These are phyloP conservation scores for Turnera subulata DNA, from an alignment of 345 rosid genomes.

Conservation along the genomic window DNA sequence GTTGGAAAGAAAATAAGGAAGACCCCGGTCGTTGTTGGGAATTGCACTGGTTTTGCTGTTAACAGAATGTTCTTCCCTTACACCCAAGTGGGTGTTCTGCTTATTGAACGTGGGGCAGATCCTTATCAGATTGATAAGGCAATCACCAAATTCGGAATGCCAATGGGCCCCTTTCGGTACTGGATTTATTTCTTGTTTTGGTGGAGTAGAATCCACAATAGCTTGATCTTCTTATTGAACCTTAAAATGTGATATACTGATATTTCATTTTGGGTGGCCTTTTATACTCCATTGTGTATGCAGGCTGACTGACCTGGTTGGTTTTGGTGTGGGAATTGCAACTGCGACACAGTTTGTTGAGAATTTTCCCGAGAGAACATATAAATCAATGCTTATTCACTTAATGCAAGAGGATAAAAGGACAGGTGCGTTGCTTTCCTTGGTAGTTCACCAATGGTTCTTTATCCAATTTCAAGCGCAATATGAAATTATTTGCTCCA, in stretches of 20 bases:
- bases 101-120: slow-evolving; percentile 81
- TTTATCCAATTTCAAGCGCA: background rate
- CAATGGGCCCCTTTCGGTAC: slow-evolving; percentile 98
- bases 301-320: slow-evolving; percentile 87
- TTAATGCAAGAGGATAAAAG: slow-evolving; percentile 91
- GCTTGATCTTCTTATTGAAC: background rate
- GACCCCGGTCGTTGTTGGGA: slow-evolving; percentile 92
- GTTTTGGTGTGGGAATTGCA: slow-evolving; percentile 89
- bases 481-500: background rate
- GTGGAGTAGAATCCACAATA: slow-evolving; percentile 1
- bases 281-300: slow-evolving; percentile 14
- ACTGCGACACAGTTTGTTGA: slow-evolving; percentile 70
- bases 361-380: slow-evolving; percentile 75
- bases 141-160: slow-evolving; percentile 92
- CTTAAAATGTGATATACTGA: too few species aligned
- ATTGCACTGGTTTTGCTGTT: slow-evolving; percentile 98
- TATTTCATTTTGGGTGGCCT: too few species aligned
- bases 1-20: slow-evolving; percentile 89
- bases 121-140: slow-evolving; percentile 68
- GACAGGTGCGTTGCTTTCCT: slow-evolving; percentile 44
- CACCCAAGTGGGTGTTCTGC: slow-evolving; percentile 73
- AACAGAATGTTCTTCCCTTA: slow-evolving; percentile 98
- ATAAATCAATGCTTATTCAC: slow-evolving; percentile 84
- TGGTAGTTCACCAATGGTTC: too few species aligned
- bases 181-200: background rate